A percentile compares a stretch with the other conserved stretches of the same genome.
Evolutionary conservation across 208 protist species (phyloP).

Genomic region (Leishmania turanica): DNA sequence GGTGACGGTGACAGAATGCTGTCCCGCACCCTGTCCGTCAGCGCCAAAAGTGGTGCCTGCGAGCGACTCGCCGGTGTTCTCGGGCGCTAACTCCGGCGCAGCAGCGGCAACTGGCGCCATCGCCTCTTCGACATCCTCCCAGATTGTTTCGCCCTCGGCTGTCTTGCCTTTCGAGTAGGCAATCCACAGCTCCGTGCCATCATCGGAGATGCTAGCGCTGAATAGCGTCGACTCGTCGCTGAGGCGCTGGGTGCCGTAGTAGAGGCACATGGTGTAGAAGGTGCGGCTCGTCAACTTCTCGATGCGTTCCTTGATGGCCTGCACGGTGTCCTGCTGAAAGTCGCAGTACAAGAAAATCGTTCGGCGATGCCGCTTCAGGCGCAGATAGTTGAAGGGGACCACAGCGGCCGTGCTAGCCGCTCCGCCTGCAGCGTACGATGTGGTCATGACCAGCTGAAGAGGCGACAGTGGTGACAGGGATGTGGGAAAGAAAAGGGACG

Average conservation of each 20-base stretch:
- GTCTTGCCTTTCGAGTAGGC: conserved; percentile 73
- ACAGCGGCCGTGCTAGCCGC: conserved; percentile 9
- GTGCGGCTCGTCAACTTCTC: conserved; percentile 83
- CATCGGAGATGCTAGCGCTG: conserved; percentile 76
- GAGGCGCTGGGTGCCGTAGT: conserved; percentile 75
- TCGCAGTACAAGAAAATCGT: conserved; percentile 92
- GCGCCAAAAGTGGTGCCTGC: neutral
- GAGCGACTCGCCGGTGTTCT: conserved; percentile 5
- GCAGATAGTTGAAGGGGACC: conserved; percentile 76
- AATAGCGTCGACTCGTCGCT: conserved; percentile 80
- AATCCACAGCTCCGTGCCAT: conserved; percentile 84
- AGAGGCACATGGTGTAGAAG: conserved; percentile 82
- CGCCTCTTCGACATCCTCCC: conserved; percentile 80
- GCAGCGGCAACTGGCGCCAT: conserved; percentile 30
- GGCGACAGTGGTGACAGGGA: neutral
- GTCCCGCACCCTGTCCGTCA: neutral
- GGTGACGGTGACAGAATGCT: neutral
- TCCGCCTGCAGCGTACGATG: conserved; percentile 21
- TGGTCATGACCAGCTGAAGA: conserved; percentile 8
- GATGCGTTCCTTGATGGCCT: conserved; percentile 89
- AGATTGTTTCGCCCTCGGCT: conserved; percentile 63
- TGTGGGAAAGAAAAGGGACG: neutral
- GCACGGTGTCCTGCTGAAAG: conserved; percentile 90
- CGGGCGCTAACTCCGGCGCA: neutral
- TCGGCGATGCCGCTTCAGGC: conserved; percentile 73